Evolutionary conservation across 2,329 filamentous ascomycete species (phyloP).

Genomic region (Exutisphaerella laricina): DNA sequence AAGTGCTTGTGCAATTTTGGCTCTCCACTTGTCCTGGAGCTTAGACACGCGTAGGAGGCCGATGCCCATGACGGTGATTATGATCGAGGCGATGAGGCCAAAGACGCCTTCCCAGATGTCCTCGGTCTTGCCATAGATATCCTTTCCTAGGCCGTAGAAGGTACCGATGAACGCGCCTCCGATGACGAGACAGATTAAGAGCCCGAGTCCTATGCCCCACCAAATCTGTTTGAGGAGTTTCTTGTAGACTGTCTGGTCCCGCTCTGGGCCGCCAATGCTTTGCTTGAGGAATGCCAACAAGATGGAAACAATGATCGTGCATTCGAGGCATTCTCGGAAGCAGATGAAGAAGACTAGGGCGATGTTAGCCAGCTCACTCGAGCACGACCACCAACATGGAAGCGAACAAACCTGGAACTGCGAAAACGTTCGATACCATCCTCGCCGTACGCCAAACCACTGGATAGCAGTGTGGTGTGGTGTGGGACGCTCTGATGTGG

Average conservation of each 20-base stretch:
- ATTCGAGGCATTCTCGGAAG: conserved; percentile 80
- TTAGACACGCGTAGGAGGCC: conserved; percentile 76
- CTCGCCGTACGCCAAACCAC: conserved; percentile 33
- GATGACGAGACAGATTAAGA: conserved; percentile 60
- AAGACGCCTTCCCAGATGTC: conserved; percentile 79
- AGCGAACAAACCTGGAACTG: conserved; percentile 53
- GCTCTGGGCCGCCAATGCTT: conserved; percentile 58
- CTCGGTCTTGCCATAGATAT: conserved; percentile 64
- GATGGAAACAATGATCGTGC: conserved; percentile 80
- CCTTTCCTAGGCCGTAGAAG: conserved; percentile 64
- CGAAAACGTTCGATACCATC: conserved; percentile 62
- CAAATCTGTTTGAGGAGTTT: conserved; percentile 52
- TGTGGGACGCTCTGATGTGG: background rate
- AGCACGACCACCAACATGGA: background rate
- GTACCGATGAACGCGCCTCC: conserved; percentile 64
- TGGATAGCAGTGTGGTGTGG: background rate
- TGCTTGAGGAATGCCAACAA: conserved; percentile 80
- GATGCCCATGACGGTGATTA: conserved; percentile 76
- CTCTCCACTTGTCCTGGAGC: conserved; percentile 80
- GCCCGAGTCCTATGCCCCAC: conserved; percentile 58
- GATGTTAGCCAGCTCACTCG: too few species aligned
- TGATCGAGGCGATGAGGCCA: conserved; percentile 65
- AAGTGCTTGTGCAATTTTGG: conserved; percentile 69
- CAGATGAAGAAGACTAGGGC: conserved; percentile 85
- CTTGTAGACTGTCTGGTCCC: conserved; percentile 60